Conservation (phyloP, 768 basidiomycete species). For the Suillus occidentalis region DNA sequence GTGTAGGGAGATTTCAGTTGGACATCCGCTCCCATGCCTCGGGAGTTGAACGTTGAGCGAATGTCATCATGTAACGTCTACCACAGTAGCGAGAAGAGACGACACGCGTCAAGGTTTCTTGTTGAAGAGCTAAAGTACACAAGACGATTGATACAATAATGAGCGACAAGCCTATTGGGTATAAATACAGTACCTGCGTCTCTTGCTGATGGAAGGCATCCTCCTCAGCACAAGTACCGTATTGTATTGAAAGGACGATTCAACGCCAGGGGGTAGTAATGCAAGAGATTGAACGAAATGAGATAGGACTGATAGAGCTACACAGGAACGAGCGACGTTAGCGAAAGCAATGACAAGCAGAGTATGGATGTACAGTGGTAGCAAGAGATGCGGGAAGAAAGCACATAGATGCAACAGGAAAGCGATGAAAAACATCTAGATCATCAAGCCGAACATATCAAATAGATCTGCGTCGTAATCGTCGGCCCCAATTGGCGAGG, state of each 20-base stretch:
- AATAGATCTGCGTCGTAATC: slow-evolving; percentile 33
- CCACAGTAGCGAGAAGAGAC: background rate
- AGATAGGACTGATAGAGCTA: slow-evolving; percentile 6
- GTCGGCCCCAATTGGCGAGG: slow-evolving; percentile 28
- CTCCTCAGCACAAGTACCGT: background rate
- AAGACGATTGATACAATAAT: background rate
- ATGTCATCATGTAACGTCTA: background rate
- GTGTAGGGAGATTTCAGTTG: background rate
- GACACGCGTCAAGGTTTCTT: background rate
- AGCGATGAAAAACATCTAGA: background rate
- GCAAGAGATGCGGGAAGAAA: slow-evolving; percentile 4
- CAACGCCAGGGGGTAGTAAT: background rate
- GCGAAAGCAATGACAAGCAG: background rate
- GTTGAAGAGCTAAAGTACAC: background rate
- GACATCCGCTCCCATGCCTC: background rate
- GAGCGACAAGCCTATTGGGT: background rate
- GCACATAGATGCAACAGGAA: slow-evolving; percentile 4
- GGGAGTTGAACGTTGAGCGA: background rate
- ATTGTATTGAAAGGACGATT: background rate
- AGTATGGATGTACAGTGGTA: background rate
- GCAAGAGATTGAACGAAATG: slow-evolving; percentile 3
- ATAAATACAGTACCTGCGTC: background rate
- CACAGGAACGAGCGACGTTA: slow-evolving; percentile 6
- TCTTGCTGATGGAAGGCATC: background rate
- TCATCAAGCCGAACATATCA: background rate